phyloP scores from a whole-genome alignment of 176 grass and related monocot genomes.

The Olyra latifolia region DNA sequence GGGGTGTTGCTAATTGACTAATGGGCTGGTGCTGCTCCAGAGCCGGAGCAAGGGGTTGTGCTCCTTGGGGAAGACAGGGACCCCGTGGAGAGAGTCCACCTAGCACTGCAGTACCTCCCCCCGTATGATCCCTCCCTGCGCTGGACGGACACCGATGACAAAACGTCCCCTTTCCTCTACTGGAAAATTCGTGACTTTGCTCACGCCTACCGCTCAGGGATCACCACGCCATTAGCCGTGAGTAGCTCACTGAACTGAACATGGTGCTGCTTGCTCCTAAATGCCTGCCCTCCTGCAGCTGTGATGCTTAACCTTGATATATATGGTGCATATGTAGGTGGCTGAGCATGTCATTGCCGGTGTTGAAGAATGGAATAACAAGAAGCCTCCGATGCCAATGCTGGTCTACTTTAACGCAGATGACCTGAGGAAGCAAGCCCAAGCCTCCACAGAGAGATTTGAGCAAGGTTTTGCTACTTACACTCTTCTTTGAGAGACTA shows the following conservation, averaged over 20 bases:
- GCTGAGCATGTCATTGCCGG: slow-evolving; percentile 72
- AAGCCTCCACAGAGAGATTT: slow-evolving; percentile 81
- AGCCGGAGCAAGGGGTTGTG: slow-evolving; percentile 59
- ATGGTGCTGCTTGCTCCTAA: not conserved
- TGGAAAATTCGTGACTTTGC: slow-evolving; percentile 97
- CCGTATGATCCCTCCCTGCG: slow-evolving; percentile 40
- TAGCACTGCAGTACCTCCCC: slow-evolving; percentile 46
- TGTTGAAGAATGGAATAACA: slow-evolving; percentile 68
- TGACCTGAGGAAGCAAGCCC: slow-evolving; percentile 81
- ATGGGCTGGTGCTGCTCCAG: slow-evolving; percentile 28
- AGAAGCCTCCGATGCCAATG: slow-evolving; percentile 73
- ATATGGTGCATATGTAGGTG: slow-evolving; percentile 52
- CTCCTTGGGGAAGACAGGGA: slow-evolving; percentile 61
- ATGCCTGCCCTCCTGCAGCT: not conserved
- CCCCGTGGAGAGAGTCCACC: slow-evolving; percentile 60
- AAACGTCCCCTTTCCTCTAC: slow-evolving; percentile 66
- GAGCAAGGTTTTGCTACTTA: slow-evolving; percentile 43
- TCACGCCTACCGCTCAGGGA: slow-evolving; percentile 67
- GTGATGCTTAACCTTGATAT: slow-evolving; percentile 16
- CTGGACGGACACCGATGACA: slow-evolving; percentile 13
- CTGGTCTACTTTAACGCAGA: slow-evolving; percentile 66
- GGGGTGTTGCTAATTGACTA: not conserved
- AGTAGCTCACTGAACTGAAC: slow-evolving; percentile 14
- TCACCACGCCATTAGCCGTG: slow-evolving; percentile 70
- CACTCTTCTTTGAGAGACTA: not conserved